These are phyloP conservation scores for Rhodotorula sp. DNA, from an alignment of 1,284 basidiomycete genomes.

Conservation along the genomic window DNA sequence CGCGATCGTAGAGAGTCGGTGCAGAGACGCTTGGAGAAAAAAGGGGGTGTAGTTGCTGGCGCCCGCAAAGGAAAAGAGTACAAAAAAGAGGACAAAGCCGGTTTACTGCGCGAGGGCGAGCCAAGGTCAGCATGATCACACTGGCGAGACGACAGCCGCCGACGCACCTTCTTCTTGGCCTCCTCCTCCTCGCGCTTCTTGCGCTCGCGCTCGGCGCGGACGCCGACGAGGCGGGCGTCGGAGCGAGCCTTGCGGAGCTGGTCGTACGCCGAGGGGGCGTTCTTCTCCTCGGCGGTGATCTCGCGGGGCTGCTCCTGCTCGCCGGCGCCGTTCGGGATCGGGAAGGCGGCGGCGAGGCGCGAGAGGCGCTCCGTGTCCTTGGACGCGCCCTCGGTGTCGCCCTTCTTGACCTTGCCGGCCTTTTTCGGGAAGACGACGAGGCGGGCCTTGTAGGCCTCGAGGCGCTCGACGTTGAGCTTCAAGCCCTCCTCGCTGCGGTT, in stretches of 20 bases:
- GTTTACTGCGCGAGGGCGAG: neutral
- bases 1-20: neutral
- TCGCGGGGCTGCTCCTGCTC: slow-evolving; percentile 80
- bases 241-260: slow-evolving; percentile 85
- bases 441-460: slow-evolving; percentile 85
- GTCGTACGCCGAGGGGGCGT: slow-evolving; percentile 75
- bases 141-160: neutral
- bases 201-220: slow-evolving; percentile 65
- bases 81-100: neutral
- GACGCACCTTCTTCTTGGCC: slow-evolving; percentile 9
- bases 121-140: neutral
- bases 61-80: neutral
- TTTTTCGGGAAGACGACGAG: slow-evolving; percentile 84
- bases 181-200: slow-evolving; percentile 83
- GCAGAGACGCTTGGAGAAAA: neutral
- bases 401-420: slow-evolving; percentile 91
- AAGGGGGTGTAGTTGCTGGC: neutral
- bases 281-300: slow-evolving; percentile 88
- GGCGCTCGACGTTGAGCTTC: slow-evolving; percentile 88
- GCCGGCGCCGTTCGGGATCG: slow-evolving; percentile 64
- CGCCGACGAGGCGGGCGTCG: slow-evolving; percentile 79
- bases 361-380: slow-evolving; percentile 78
- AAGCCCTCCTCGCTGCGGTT: slow-evolving; percentile 96
- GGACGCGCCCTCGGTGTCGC: slow-evolving; percentile 84
- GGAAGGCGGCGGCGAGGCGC: slow-evolving; percentile 50